Evolutionary conservation across 2,329 filamentous ascomycete species (phyloP).

Genomic region (Elsinoe australis): DNA sequence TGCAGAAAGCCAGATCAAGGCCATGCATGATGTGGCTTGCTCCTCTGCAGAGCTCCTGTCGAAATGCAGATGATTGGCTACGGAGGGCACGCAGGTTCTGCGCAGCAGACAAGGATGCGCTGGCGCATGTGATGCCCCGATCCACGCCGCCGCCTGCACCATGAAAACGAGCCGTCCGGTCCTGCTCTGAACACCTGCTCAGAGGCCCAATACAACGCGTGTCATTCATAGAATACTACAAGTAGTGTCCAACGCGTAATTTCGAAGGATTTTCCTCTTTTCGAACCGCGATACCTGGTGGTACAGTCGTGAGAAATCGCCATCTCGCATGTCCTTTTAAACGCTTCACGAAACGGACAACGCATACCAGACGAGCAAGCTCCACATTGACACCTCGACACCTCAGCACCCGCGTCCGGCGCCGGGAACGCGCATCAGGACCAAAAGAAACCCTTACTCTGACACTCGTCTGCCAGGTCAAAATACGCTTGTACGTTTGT

Average conservation of each 20-base stretch:
- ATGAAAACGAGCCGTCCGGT: neutral
- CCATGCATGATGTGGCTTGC: neutral
- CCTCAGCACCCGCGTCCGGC: constrained; percentile 18
- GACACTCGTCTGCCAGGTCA: neutral
- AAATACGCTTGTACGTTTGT: neutral
- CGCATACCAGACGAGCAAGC: constrained; percentile 13
- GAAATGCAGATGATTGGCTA: neutral
- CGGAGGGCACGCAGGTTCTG: neutral
- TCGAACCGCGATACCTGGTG: neutral
- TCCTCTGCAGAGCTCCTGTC: neutral
- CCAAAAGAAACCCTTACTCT: neutral
- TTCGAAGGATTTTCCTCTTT: neutral
- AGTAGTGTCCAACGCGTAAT: constrained; percentile 1
- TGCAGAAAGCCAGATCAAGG: constrained; percentile 8
- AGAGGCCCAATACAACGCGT: neutral
- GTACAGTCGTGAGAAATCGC: constrained; percentile 3
- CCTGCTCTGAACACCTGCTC: neutral
- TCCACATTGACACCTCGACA: constrained; percentile 16
- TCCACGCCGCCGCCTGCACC: neutral
- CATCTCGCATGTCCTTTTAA: neutral
- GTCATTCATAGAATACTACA: constrained; percentile 2
- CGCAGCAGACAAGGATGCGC: constrained; percentile 10
- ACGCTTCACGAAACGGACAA: constrained; percentile 6
- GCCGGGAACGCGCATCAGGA: constrained; percentile 13
- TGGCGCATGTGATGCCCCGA: constrained; percentile 13